Evolutionary conservation across 192 early-diverging fungal genomes (phyloP), one percentile per base, ranked within the genome.

Genomic region (Linnemannia elongata): DNA sequence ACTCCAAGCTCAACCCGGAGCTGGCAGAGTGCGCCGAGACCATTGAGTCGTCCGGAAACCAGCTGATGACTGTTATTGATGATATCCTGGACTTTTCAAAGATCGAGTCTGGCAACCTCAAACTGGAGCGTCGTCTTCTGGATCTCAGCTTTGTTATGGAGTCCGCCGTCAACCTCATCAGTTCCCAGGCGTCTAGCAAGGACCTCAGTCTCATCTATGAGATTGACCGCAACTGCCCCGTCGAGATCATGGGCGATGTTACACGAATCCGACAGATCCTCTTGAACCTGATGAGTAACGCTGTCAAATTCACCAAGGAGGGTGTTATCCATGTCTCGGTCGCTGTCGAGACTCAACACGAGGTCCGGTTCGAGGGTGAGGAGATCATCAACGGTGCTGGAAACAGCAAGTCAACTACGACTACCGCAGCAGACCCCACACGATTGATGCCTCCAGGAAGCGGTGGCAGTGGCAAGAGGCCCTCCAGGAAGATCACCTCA

Each of bases 91-190:
- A 96, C 75, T 89, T 95, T 76, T 94, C 94, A 54, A 96, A 95
- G 90, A 93, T 96, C 45, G 96, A 97, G 81, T 94, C 95, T 38
- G 95, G 94, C 33, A 93, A 94, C 41, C 90, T 97, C 81, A 92
- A 88, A 33, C 83, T 96, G 6, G 95, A 96, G 83, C 79, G 77
- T 4, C 92, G 92, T 33, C 91, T 94, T n/a, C 92, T 93, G 75
- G 88, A 92, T 45, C 85, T 94, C 55, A 88, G 91, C 24, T 88
- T 88, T 63, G 88, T 92, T 36, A 87, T 95, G 38, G 90, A 95
- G 72, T 90, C 92, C 24, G 93, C 92, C 27, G 89, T 96, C 42
- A 93, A 94, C 78, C 85, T 93, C 33, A 87, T 95, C 79, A 90
- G 93, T 36, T 89, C 93, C 0, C 94, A 94, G 78, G 91, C 93